phyloP scores from a whole-genome alignment of 257 asterid species.

The Solanum raphanifolium region DNA sequence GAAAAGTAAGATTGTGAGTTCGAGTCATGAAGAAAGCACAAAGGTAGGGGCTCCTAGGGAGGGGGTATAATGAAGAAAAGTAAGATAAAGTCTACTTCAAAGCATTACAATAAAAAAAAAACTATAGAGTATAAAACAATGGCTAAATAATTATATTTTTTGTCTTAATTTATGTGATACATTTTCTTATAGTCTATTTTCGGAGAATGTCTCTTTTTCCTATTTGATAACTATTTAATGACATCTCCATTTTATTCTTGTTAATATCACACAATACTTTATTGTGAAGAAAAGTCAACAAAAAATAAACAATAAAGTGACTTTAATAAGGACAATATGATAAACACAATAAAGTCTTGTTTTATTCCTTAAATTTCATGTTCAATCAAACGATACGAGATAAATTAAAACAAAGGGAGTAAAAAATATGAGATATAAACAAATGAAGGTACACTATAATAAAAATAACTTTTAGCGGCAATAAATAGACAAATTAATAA shows the following conservation, averaged over 20 bases:
- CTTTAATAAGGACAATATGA: background rate
- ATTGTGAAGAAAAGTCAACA: no score
- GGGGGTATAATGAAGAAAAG: background rate
- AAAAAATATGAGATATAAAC: background rate
- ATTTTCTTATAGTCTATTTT: background rate
- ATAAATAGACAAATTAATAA: no score
- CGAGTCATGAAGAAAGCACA: no score
- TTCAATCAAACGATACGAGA: no score
- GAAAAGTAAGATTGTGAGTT: no score
- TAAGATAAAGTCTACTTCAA: background rate
- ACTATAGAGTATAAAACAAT: background rate
- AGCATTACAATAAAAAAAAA: no score
- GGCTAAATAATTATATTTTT: background rate
- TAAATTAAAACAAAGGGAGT: no score
- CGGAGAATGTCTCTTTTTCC: background rate
- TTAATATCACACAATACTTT: no score
- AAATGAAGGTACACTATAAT: background rate
- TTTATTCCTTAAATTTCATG: no score
- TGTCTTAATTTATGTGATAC: background rate
- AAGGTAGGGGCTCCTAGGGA: no score
- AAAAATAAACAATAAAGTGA: background rate
- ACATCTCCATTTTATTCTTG: background rate
- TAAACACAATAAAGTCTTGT: no score
- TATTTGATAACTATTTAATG: background rate
- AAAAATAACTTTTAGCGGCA: no score